Evolutionary conservation across 2,329 filamentous ascomycete genomes (phyloP), one percentile per base, ranked within the genome.

Genomic region (Elsinoe fawcettii): DNA sequence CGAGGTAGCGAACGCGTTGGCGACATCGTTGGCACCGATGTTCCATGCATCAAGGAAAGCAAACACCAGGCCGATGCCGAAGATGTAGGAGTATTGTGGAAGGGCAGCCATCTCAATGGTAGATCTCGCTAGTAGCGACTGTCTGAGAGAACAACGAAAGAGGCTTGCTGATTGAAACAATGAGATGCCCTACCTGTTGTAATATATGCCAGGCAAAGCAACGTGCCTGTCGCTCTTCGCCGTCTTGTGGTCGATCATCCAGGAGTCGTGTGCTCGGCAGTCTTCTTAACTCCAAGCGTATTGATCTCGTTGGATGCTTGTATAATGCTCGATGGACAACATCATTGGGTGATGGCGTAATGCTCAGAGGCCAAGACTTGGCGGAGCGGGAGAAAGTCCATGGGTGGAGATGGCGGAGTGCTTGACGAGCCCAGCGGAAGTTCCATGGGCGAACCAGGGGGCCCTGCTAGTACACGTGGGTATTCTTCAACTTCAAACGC

Each of bases 41-140:
- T 83, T 84, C 80, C 80, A 85, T 51, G 82, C 81, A 66, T 84
- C 82, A 20, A 85, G 77, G 66, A 81, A 82, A 59, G 82, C 79
- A 67, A 85, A 85, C 56, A 84, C 75, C 60, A 79, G 78, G 67
- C 78, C 81, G 49, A 84, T 75, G 63, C 80, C 82, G 61, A 84
- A 80, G 59, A 84, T 74, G 66, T 83, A 84, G 68, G 82, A 77
- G 58, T 76, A 83, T 64, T 84, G 76, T 56, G 74, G 72, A 47
- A 80, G 64, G 46, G 65, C 66, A 27, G 63, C 63, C 70, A 72
- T 72, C 27, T 57, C 59, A 30, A 14, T n/a, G 14, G 18, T 7
- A 14, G 5, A 18, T 25, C 25, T 11, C 43, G 27, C 9, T 51
- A 12, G 12, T 23, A 16, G 16, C 14, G 30, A 32, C 27, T 30